Evolutionary conservation across 2,329 filamentous ascomycete genomes (phyloP).

Genomic region (Penicillium palitans): DNA sequence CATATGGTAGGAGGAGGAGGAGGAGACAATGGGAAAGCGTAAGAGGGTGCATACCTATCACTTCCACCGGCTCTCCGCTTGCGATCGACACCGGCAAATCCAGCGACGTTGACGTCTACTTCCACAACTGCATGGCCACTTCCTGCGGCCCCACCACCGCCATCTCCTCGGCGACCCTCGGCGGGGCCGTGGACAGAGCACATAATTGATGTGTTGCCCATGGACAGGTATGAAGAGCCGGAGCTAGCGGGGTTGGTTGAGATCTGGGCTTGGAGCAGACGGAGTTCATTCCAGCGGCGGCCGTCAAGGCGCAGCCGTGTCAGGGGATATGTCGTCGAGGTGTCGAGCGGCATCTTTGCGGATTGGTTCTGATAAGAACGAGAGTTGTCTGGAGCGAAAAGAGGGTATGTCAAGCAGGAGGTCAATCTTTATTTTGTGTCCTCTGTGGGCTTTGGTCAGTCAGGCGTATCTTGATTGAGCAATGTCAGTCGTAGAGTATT

Average conservation of each 20-base stretch:
- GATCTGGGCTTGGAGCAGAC: constrained; percentile 83
- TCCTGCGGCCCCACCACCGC: constrained; percentile 44
- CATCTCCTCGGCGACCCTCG: constrained; percentile 61
- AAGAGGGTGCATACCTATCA: constrained; percentile 65
- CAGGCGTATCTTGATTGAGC: background rate
- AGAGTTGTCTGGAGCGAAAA: background rate
- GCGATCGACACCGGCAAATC: constrained; percentile 83
- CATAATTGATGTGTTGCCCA: constrained; percentile 96
- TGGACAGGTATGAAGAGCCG: constrained; percentile 89
- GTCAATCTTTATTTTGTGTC: background rate
- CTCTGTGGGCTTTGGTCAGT: background rate
- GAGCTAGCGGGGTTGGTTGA: constrained; percentile 90
- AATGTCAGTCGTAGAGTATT: background rate
- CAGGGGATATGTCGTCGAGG: constrained; percentile 83
- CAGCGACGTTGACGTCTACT: constrained; percentile 81
- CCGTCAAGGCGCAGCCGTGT: constrained; percentile 80
- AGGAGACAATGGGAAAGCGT: background rate
- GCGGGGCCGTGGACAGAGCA: constrained; percentile 85
- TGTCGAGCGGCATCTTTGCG: constrained; percentile 82
- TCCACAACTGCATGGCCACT: constrained; percentile 65
- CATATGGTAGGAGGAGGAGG: background rate
- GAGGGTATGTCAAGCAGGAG: background rate
- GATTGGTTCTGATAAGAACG: background rate
- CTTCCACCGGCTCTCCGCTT: constrained; percentile 68
- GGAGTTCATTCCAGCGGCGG: constrained; percentile 95